These are phyloP conservation scores for Allantophomopsis lycopodina DNA, from an alignment of 2,329 filamentous ascomycete species.

Conservation along the genomic window DNA sequence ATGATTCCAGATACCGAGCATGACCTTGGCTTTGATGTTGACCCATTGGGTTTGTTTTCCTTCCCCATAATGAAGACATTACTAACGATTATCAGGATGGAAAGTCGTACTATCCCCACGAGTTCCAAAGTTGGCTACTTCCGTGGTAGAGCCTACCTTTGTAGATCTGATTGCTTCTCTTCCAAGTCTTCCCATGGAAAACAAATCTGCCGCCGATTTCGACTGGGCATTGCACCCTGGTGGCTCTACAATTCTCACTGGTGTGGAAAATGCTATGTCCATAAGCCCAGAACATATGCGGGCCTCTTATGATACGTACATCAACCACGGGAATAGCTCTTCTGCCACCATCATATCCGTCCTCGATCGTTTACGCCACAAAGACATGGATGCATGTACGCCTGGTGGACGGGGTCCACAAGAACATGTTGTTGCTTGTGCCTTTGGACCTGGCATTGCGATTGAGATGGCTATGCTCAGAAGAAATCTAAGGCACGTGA, in stretches of 20 bases:
- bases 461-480: slow-evolving; percentile 57
- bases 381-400: slow-evolving; percentile 44
- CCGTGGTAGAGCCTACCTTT: slow-evolving; percentile 38
- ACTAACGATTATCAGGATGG: slow-evolving; percentile 30
- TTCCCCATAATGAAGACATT: slow-evolving; percentile 1
- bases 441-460: slow-evolving; percentile 56
- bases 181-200: slow-evolving; percentile 27
- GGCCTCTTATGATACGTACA: slow-evolving; percentile 57
- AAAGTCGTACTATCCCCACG: slow-evolving; percentile 50
- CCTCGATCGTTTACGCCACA: slow-evolving; percentile 42
- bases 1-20: slow-evolving; percentile 45
- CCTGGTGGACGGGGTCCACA: slow-evolving; percentile 29
- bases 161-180: slow-evolving; percentile 34
- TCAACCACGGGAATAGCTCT: slow-evolving; percentile 53
- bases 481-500: slow-evolving; percentile 16
- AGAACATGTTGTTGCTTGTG: slow-evolving; percentile 51
- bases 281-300: slow-evolving; percentile 51
- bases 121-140: slow-evolving; percentile 41
- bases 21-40: slow-evolving; percentile 52
- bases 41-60: slow-evolving; percentile 36
- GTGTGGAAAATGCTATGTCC: slow-evolving; percentile 42
- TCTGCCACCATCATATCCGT: slow-evolving; percentile 59
- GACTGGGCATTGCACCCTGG: slow-evolving; percentile 66
- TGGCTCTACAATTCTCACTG: slow-evolving; percentile 50
- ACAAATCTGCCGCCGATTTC: slow-evolving; percentile 38